These are phyloP conservation scores for Exophiala viscosa DNA, from an alignment of 2,329 filamentous ascomycete species.

Conservation along the genomic window DNA sequence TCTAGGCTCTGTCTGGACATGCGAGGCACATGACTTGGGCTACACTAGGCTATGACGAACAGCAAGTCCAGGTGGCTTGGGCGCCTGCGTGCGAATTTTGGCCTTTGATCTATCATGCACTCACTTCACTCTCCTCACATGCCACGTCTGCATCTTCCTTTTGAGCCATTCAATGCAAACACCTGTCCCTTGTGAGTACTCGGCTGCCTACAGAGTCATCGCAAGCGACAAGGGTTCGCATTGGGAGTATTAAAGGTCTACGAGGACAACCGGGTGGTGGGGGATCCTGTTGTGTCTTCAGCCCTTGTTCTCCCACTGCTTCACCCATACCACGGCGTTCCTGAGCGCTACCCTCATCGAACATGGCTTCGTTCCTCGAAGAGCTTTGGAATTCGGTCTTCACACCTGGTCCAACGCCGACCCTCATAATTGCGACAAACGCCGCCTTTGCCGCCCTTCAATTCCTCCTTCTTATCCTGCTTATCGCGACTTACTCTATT, in stretches of 20 bases:
- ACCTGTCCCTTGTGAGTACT: constrained; percentile 11
- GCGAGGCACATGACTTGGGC: too few relatives aligned
- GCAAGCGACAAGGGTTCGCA: not conserved
- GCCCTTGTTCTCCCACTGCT: not conserved
- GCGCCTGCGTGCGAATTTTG: too few relatives aligned
- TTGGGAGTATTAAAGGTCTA: constrained; percentile 10
- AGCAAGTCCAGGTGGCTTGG: too few relatives aligned
- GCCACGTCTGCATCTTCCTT: not conserved
- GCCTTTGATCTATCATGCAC: too few relatives aligned
- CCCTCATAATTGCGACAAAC: constrained; percentile 86
- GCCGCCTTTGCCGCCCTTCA: constrained; percentile 83
- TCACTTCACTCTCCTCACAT: too few relatives aligned
- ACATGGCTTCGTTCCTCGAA: constrained; percentile 56
- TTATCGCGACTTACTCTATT: constrained; percentile 77
- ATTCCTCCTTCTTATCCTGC: constrained; percentile 68
- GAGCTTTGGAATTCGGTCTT: constrained; percentile 91
- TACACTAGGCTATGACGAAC: too few relatives aligned
- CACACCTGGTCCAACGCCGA: constrained; percentile 83
- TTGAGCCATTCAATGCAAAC: constrained; percentile 10
- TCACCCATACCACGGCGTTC: too few relatives aligned
- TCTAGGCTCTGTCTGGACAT: too few relatives aligned
- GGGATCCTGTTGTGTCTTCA: constrained; percentile 4
- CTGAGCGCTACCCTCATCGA: not conserved
- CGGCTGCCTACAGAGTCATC: constrained; percentile 2
- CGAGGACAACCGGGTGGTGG: constrained; percentile 9